Conservation (phyloP, 495 filamentous ascomycete genomes). For the Neurospora sp. region DNA sequence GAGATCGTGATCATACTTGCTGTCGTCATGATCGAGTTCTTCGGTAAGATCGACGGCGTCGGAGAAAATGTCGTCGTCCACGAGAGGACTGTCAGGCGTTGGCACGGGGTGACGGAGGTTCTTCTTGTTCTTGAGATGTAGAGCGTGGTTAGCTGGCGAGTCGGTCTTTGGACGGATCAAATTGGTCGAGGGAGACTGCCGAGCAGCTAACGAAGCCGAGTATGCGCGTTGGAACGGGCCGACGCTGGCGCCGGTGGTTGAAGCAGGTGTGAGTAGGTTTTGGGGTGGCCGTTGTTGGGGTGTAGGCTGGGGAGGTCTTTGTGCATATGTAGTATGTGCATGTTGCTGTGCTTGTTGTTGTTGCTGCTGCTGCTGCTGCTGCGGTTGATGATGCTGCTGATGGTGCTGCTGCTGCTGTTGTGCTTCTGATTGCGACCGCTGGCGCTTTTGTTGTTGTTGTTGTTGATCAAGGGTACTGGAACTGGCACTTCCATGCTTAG, state of each 20-base stretch:
- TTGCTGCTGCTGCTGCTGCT: neutral
- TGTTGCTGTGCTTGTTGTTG: neutral
- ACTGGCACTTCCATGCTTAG: neutral
- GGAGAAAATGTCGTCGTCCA: conserved; percentile 19
- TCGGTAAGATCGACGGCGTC: conserved; percentile 66
- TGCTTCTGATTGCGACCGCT: neutral
- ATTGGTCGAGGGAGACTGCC: neutral
- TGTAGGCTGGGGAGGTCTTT: neutral
- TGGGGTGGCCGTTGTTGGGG: conserved; percentile 13
- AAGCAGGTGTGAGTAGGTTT: conserved; percentile 26
- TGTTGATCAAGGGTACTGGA: neutral
- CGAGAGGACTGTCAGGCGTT: neutral
- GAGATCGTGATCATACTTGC: neutral
- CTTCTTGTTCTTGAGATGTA: neutral
- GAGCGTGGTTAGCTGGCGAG: neutral
- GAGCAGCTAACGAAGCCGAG: conserved; percentile 14
- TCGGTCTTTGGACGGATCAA: neutral
- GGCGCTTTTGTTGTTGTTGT: neutral
- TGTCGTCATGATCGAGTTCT: conserved; percentile 31
- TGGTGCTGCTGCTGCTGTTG: neutral
- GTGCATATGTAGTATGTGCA: neutral
- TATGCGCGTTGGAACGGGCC: conserved; percentile 27
- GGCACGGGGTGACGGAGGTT: neutral
- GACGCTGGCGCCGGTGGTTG: conserved; percentile 16
- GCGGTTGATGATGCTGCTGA: no score